Percentiles rank a stretch among this genome's conserved stretches.
phyloP scores from a whole-genome alignment of 169 alveolate species.

The Amoebophrya sp. region DNA sequence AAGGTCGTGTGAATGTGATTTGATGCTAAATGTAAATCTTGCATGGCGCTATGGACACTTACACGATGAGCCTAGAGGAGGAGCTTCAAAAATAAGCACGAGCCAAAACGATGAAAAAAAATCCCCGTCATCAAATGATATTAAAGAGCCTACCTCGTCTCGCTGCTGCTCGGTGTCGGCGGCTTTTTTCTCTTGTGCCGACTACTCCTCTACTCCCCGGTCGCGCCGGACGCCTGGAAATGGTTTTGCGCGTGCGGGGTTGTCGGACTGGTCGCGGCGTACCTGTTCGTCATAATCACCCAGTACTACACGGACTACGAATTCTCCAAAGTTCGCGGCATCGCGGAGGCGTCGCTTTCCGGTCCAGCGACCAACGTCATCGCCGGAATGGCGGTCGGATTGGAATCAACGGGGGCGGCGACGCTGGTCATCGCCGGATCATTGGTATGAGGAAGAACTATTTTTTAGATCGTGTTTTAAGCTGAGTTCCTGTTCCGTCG shows the following conservation, averaged over 20 bases:
- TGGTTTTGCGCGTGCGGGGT: slow-evolving; percentile 60
- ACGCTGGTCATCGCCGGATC: not conserved
- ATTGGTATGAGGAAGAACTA: too few relatives aligned
- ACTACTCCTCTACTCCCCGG: slow-evolving; percentile 50
- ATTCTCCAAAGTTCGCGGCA: slow-evolving; percentile 62
- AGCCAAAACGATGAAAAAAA: too few relatives aligned
- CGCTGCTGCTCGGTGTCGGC: slow-evolving; percentile 56
- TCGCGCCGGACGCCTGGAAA: slow-evolving; percentile 54
- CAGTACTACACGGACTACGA: slow-evolving; percentile 78
- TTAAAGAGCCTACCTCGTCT: slow-evolving; percentile 53
- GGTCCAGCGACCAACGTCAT: slow-evolving; percentile 79
- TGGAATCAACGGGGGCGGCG: slow-evolving; percentile 55
- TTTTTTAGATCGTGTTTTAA: too few relatives aligned
- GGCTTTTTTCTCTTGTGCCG: slow-evolving; percentile 64
- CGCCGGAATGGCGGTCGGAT: slow-evolving; percentile 65
- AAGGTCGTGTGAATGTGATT: too few relatives aligned
- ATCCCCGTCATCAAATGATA: too few relatives aligned
- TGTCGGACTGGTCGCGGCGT: slow-evolving; percentile 69
- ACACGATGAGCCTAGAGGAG: too few relatives aligned
- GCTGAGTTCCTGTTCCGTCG: too few relatives aligned
- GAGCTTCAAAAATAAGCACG: too few relatives aligned
- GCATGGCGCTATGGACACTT: too few relatives aligned
- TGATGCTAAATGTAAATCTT: too few relatives aligned
- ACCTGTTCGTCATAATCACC: slow-evolving; percentile 69
- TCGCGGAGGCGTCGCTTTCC: slow-evolving; percentile 67